Evolutionary conservation across 1,284 basidiomycete genomes (phyloP), one percentile per base, ranked within the genome.

Genomic region (Trichosporon asahii): DNA sequence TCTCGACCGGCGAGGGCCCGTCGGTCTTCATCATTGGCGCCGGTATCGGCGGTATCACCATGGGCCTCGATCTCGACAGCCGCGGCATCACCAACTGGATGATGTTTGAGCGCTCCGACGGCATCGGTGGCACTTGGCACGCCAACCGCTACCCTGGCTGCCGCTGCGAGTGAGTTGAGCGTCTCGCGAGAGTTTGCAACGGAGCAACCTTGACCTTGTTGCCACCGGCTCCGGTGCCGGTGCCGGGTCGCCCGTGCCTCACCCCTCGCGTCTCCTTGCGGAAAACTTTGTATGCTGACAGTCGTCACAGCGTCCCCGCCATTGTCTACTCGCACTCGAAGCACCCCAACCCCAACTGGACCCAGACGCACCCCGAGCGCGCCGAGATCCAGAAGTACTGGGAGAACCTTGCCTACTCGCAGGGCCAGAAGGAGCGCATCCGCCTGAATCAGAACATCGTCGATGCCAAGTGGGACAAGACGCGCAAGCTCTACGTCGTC

Each of bases 161-260:
- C 69, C 77, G 78, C 46, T 79, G 77, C 76, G 78, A 79, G 77
- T 76, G 44, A 73, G 77, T 73, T 33, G 6, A 6, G 31, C 11
- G 31, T 33, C 7, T 33, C 6, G 31, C 31, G 31, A 33, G 31
- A 33, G 31, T 33, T 11, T 29, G 14, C 27, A 27, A 23, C n/a
- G 25, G 14, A 3, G 27, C 31, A 31, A 11, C 46, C 44, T 27
- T 27, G n/a, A 31, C 14, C 46, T 25, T 37, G 15, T 18, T 61
- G 27, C 23, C n/a, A 23, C 57, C 57, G 57, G 29, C 14, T 9
- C 57, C 11, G 27, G 57, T 31, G 7, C n/a, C 40, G 18, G 6
- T 18, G 40, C 18, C 18, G 40, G 5, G 40, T 12, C 15, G 40
- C 11, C 5, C 40, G 40, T 44, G 40, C 40, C 40, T 44, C 11